Evolutionary conservation across 257 asterid genomes (phyloP).

Genomic region (Solanum piurae): DNA sequence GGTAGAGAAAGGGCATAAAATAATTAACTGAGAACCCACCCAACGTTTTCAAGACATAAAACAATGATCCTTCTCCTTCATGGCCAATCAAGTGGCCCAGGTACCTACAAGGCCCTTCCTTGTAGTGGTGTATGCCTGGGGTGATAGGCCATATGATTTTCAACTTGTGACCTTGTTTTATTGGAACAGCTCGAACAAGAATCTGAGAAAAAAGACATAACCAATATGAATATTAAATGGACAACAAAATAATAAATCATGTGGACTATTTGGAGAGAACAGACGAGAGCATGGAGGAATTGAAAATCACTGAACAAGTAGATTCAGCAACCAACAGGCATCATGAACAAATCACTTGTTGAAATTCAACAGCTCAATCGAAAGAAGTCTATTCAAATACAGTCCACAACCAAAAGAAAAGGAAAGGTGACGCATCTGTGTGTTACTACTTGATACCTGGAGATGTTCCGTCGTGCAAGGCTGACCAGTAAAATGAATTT

Average conservation of each 20-base stretch:
- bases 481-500: conserved; percentile 59
- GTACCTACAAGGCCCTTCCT: conserved; percentile 82
- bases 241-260: not conserved
- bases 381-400: not conserved
- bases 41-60: conserved; percentile 74
- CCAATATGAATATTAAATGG: not conserved
- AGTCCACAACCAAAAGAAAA: not conserved
- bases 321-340: not conserved
- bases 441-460: conserved; percentile 39
- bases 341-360: not conserved
- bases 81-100: conserved; percentile 95
- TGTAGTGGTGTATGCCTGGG: conserved; percentile 69
- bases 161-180: conserved; percentile 89
- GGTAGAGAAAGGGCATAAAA: not conserved
- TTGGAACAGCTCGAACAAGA: conserved; percentile 84
- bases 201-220: conserved; percentile 36
- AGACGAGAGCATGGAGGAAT: not conserved
- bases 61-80: conserved; percentile 98
- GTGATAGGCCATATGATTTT: conserved; percentile 80
- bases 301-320: not conserved
- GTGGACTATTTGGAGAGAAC: not conserved
- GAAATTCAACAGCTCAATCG: not conserved
- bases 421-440: not conserved
- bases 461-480: conserved; percentile 77
- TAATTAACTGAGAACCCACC: conserved; percentile 53